These are phyloP conservation scores for Spathaspora boniae DNA, from an alignment of 805 yeast genomes.

Conservation along the genomic window DNA sequence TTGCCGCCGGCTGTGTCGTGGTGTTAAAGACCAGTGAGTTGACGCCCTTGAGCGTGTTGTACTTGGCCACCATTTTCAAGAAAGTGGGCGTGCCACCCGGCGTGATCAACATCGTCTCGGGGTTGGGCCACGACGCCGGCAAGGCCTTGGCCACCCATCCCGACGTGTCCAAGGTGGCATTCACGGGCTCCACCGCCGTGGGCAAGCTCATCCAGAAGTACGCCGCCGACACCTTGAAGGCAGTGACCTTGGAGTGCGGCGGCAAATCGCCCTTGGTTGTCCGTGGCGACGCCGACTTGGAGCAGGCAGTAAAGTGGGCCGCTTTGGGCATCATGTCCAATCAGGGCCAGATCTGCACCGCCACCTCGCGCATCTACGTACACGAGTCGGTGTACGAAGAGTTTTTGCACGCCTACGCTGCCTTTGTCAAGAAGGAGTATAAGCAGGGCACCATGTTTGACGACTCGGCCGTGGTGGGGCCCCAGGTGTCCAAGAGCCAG, in stretches of 20 bases:
- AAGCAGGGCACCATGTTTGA: conserved; percentile 55
- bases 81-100: conserved; percentile 78
- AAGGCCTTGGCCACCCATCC: conserved; percentile 59
- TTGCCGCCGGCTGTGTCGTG: conserved; percentile 74
- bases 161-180: conserved; percentile 56
- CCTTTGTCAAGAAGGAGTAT: conserved; percentile 47
- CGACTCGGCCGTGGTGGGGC: conserved; percentile 50
- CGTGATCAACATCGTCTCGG: conserved; percentile 68
- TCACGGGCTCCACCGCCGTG: conserved; percentile 65
- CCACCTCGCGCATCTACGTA: conserved; percentile 59
- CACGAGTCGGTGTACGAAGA: conserved; percentile 55
- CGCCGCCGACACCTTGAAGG: conserved; percentile 61
- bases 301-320: conserved; percentile 67
- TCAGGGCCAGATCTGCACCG: conserved; percentile 67
- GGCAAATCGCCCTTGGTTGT: conserved; percentile 67
- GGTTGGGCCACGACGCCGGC: conserved; percentile 69
- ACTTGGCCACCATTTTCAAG: conserved; percentile 53
- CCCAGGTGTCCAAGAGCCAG: conserved; percentile 57
- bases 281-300: conserved; percentile 61
- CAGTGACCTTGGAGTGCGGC: conserved; percentile 68
- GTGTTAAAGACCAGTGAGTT: conserved; percentile 73
- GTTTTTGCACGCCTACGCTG: conserved; percentile 43
- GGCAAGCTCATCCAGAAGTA: conserved; percentile 61
- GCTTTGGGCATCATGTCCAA: conserved; percentile 62
- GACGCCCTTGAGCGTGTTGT: conserved; percentile 68